These are phyloP conservation scores for Zangia roseola DNA, from an alignment of 768 basidiomycete species.

Conservation along the genomic window DNA sequence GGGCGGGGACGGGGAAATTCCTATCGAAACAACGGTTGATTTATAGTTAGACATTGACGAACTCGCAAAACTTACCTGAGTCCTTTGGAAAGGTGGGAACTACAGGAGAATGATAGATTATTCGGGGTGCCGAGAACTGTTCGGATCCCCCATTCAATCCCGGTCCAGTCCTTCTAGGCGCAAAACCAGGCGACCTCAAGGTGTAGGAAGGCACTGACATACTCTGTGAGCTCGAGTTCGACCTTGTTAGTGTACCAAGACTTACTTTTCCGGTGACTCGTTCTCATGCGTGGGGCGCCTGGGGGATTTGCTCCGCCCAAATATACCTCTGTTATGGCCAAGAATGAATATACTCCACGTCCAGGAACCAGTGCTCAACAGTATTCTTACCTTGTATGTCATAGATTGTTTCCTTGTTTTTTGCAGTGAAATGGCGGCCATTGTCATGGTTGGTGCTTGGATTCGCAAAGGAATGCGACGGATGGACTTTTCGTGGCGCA, in stretches of 20 bases:
- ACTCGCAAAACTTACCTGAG: conserved; percentile 10
- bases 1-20: conserved; percentile 28
- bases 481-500: conserved; percentile 21
- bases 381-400: conserved; percentile 8
- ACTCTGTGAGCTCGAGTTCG: background rate
- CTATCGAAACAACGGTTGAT: conserved; percentile 5
- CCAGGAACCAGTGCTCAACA: background rate
- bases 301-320: background rate
- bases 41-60: background rate
- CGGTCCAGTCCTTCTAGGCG: background rate
- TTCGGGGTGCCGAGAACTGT: background rate
- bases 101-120: conserved; percentile 1
- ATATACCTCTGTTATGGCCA: conserved; percentile 4
- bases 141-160: background rate
- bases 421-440: background rate
- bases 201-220: conserved; percentile 14
- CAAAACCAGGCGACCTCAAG: conserved; percentile 5
- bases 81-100: conserved; percentile 2
- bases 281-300: background rate
- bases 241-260: background rate
- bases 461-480: conserved; percentile 10
- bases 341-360: background rate
- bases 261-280: conserved; percentile 13
- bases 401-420: conserved; percentile 3
- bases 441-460: conserved; percentile 1